Evolutionary conservation across 768 basidiomycete species (phyloP).

Genomic region (Kwoniella mangroviensis): DNA sequence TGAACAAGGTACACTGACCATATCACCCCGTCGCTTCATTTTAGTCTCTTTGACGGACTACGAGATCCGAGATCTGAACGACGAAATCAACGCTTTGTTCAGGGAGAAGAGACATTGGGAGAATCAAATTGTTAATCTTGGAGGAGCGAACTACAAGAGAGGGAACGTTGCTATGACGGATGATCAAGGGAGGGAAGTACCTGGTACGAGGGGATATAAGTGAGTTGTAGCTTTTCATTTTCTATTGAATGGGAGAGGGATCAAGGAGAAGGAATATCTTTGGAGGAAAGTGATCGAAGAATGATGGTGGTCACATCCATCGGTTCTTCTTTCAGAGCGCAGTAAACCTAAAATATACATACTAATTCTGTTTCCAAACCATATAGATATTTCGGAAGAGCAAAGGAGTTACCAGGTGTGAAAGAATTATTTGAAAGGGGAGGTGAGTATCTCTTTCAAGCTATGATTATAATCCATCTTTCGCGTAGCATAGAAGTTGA

Average conservation of each 20-base stretch:
- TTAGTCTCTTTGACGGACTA: constrained; percentile 91
- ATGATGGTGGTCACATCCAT: neutral
- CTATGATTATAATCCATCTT: neutral
- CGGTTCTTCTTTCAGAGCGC: neutral
- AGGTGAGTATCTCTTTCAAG: constrained; percentile 61
- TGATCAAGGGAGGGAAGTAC: constrained; percentile 93
- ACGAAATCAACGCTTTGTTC: constrained; percentile 94
- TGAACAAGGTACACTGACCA: too few relatives aligned
- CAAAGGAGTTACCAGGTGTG: constrained; percentile 93
- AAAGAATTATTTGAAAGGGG: constrained; percentile 89
- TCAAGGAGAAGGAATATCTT: too few relatives aligned
- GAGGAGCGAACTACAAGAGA: constrained; percentile 92
- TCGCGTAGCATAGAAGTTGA: neutral
- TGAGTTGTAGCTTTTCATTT: constrained; percentile 56
- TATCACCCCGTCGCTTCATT: neutral
- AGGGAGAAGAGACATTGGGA: constrained; percentile 98
- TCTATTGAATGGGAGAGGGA: neutral
- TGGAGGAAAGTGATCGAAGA: too few relatives aligned
- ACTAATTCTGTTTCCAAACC: too few relatives aligned
- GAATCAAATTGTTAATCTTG: constrained; percentile 93
- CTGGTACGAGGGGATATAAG: constrained; percentile 98
- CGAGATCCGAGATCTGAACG: constrained; percentile 92
- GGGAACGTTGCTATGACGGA: constrained; percentile 89
- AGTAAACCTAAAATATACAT: too few relatives aligned
- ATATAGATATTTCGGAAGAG: constrained; percentile 89